These are phyloP conservation scores for Pestalotiopsis sp. DNA, from an alignment of 2,329 filamentous ascomycete genomes.

Conservation along the genomic window DNA sequence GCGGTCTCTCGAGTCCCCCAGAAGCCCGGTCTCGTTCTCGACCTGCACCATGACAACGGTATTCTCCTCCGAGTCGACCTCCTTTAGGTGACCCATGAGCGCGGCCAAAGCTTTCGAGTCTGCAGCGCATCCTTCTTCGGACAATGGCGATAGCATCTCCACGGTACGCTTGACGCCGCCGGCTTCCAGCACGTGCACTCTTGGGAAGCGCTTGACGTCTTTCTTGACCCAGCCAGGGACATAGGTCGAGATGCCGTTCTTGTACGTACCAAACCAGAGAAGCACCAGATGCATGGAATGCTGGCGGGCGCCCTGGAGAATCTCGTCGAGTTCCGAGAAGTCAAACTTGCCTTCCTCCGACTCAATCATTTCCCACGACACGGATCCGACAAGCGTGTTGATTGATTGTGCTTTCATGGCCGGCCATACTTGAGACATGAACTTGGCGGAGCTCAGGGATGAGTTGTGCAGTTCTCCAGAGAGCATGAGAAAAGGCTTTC, in stretches of 20 bases:
- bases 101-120: slow-evolving; percentile 32
- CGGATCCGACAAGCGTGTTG: slow-evolving; percentile 37
- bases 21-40: slow-evolving; percentile 44
- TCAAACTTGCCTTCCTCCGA: slow-evolving; percentile 34
- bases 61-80: slow-evolving; percentile 37
- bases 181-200: slow-evolving; percentile 29
- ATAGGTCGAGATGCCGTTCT: slow-evolving; percentile 39
- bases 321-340: slow-evolving; percentile 34
- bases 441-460: slow-evolving; percentile 20
- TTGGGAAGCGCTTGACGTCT: slow-evolving; percentile 35
- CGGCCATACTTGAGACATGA: slow-evolving; percentile 21
- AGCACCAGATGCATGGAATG: slow-evolving; percentile 33
- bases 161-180: slow-evolving; percentile 31
- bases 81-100: slow-evolving; percentile 28
- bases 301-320: slow-evolving; percentile 29
- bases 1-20: slow-evolving; percentile 44
- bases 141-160: slow-evolving; percentile 34
- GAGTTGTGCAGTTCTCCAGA: slow-evolving; percentile 24
- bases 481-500: slow-evolving; percentile 34
- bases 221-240: slow-evolving; percentile 34
- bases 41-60: slow-evolving; percentile 50
- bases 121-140: slow-evolving; percentile 27
- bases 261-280: slow-evolving; percentile 40
- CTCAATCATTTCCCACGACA: slow-evolving; percentile 39
- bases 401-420: slow-evolving; percentile 32